Evolutionary conservation across 352 stramenopile species (phyloP).

Genomic region (Phytophthora sojae): DNA sequence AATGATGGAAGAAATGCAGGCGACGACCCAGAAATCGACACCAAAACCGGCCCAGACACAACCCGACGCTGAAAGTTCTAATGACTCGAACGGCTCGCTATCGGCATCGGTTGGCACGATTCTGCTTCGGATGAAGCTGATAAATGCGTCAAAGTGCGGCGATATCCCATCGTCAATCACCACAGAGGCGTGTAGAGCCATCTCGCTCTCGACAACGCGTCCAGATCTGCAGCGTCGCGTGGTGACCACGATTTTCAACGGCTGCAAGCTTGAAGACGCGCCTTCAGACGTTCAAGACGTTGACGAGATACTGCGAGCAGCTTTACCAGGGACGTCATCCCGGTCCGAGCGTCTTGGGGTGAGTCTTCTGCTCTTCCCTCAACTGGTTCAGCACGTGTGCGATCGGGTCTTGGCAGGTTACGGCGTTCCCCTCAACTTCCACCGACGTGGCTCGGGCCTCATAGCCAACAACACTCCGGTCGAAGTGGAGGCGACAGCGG

Average conservation of each 20-base stretch:
- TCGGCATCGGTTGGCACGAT: constrained; percentile 19
- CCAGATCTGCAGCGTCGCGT: constrained; percentile 27
- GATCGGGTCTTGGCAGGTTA: constrained; percentile 41
- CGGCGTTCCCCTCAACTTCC: constrained; percentile 28
- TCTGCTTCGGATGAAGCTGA: constrained; percentile 32
- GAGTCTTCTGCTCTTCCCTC: constrained; percentile 36
- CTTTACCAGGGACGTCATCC: constrained; percentile 3
- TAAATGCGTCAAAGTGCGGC: neutral
- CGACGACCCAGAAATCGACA: neutral
- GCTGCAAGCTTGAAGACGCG: constrained; percentile 5
- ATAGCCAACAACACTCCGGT: neutral
- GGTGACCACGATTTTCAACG: constrained; percentile 24
- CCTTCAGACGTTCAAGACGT: neutral
- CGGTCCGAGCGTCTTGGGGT: constrained; percentile 35
- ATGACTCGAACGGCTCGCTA: neutral
- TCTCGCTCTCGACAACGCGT: constrained; percentile 1
- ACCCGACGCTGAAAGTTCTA: neutral
- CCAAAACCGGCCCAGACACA: neutral
- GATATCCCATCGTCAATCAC: neutral
- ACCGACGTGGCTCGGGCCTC: constrained; percentile 2
- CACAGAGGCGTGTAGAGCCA: constrained; percentile 1
- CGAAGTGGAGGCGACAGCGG: neutral
- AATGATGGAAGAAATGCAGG: constrained; percentile 18
- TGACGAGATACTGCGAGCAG: constrained; percentile 4
- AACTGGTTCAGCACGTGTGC: constrained; percentile 32